Evolutionary conservation across 2,329 filamentous ascomycete genomes (phyloP).

Genomic region (Aureobasidium sp.): DNA sequence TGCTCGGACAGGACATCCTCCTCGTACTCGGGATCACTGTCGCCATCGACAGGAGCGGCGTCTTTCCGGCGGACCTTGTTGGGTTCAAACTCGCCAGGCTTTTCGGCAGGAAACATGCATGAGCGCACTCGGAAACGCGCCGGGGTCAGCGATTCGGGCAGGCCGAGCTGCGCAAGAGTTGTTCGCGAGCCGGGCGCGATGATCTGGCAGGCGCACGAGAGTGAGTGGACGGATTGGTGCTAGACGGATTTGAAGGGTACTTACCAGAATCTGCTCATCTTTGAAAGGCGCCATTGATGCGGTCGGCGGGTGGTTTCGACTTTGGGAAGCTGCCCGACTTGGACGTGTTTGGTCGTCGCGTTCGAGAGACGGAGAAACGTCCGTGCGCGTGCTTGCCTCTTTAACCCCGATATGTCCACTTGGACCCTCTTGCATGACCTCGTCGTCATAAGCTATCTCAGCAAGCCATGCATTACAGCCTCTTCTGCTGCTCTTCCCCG

Average conservation of each 20-base stretch:
- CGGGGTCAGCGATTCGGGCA: slow-evolving; percentile 83
- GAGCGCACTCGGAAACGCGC: slow-evolving; percentile 81
- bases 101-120: slow-evolving; percentile 80
- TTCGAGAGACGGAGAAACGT: not conserved
- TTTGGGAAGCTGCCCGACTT: not conserved
- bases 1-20: slow-evolving; percentile 84
- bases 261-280: slow-evolving; percentile 40
- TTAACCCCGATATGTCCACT: not conserved
- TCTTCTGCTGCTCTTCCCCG: not conserved
- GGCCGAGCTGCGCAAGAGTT: slow-evolving; percentile 84
- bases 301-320: not conserved
- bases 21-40: slow-evolving; percentile 64
- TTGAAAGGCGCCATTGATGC: slow-evolving; percentile 37
- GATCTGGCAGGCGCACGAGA: slow-evolving; percentile 36
- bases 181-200: slow-evolving; percentile 81
- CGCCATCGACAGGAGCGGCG: slow-evolving; percentile 31
- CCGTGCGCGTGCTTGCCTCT: not conserved
- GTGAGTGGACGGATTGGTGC: not conserved
- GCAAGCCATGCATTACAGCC: no score
- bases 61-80: slow-evolving; percentile 61
- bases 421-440: not conserved
- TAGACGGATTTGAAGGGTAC: not conserved
- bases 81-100: slow-evolving; percentile 73
- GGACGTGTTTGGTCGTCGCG: slow-evolving; percentile 11
- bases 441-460: not conserved